These are phyloP conservation scores for Gnomoniopsis sp. DNA, from an alignment of 2,329 filamentous ascomycete genomes.

Conservation along the genomic window DNA sequence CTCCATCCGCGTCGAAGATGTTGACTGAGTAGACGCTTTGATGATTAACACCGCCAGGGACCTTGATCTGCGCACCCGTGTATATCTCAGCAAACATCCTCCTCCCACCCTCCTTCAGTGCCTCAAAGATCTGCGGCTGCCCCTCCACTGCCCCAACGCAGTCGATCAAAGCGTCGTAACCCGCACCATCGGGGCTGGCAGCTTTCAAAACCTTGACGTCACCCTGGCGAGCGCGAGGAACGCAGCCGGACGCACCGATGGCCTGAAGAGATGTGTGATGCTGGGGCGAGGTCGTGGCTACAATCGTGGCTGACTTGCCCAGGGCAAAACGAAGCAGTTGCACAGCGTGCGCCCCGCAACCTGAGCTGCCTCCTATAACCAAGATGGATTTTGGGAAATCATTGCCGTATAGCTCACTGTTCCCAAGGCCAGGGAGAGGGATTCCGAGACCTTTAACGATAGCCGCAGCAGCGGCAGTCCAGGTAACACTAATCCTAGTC, in stretches of 20 bases:
- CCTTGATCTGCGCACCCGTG: constrained; percentile 22
- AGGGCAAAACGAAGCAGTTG: constrained; percentile 32
- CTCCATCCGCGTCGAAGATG: constrained; percentile 22
- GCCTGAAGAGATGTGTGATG: constrained; percentile 22
- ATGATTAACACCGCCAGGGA: constrained; percentile 26
- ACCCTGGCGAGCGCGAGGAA: constrained; percentile 20
- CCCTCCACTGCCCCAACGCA: constrained; percentile 26
- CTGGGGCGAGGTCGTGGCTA: constrained; percentile 29
- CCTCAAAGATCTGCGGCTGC: constrained; percentile 24
- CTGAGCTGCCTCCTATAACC: constrained; percentile 33
- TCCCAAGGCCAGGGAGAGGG: constrained; percentile 23
- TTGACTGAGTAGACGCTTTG: constrained; percentile 23
- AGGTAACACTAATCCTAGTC: constrained; percentile 20
- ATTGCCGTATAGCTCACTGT: not conserved
- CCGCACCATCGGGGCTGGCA: constrained; percentile 20
- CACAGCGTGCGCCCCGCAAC: constrained; percentile 29
- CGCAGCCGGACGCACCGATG: constrained; percentile 21
- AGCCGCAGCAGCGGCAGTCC: constrained; percentile 22
- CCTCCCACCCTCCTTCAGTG: constrained; percentile 24
- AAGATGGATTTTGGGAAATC: constrained; percentile 26
- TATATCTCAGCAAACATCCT: constrained; percentile 28
- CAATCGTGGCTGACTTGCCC: constrained; percentile 26
- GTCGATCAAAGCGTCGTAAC: constrained; percentile 33
- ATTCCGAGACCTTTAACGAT: constrained; percentile 25
- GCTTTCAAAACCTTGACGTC: constrained; percentile 20